Percentiles rank a stretch among this genome's conserved stretches.
phyloP scores from a whole-genome alignment of 2,329 filamentous ascomycete species.

The Paecilomyces sp. region DNA sequence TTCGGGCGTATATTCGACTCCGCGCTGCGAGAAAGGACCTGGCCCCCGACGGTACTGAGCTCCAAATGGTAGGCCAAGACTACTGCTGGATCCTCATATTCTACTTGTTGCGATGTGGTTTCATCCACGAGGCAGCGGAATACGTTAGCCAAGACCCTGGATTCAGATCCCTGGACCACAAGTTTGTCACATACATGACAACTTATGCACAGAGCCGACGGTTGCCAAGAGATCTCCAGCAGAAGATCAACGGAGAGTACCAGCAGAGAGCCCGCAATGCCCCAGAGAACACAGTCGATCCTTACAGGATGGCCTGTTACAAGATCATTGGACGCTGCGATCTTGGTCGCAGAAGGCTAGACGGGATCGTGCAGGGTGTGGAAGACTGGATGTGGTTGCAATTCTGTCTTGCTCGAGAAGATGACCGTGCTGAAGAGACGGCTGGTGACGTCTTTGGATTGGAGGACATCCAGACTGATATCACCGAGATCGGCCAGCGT shows the following conservation, averaged over 20 bases:
- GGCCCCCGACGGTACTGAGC: constrained; percentile 68
- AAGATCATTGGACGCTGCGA: constrained; percentile 85
- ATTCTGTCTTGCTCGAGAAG: constrained; percentile 56
- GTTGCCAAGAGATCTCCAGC: constrained; percentile 70
- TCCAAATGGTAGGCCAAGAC: constrained; percentile 74
- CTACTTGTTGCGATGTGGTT: constrained; percentile 79
- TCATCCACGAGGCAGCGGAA: constrained; percentile 73
- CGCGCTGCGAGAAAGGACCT: constrained; percentile 75
- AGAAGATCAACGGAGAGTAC: constrained; percentile 85
- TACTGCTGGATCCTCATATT: constrained; percentile 93
- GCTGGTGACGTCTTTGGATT: constrained; percentile 58
- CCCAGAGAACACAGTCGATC: constrained; percentile 80
- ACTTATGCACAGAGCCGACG: constrained; percentile 75
- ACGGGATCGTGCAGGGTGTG: constrained; percentile 52
- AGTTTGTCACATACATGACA: constrained; percentile 80
- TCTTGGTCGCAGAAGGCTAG: constrained; percentile 49
- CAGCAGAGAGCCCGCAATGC: constrained; percentile 76
- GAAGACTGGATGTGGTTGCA: constrained; percentile 64
- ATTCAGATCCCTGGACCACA: constrained; percentile 85
- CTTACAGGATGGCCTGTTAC: constrained; percentile 95
- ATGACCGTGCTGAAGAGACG: constrained; percentile 53
- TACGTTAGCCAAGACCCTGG: constrained; percentile 76
- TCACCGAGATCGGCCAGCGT: constrained; percentile 81
- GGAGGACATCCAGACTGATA: constrained; percentile 66
- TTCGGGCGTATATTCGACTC: constrained; percentile 84